Base-by-base conservation (phyloP, 1,139 yeast species). In the Yamadazyma buinensis region DNA sequence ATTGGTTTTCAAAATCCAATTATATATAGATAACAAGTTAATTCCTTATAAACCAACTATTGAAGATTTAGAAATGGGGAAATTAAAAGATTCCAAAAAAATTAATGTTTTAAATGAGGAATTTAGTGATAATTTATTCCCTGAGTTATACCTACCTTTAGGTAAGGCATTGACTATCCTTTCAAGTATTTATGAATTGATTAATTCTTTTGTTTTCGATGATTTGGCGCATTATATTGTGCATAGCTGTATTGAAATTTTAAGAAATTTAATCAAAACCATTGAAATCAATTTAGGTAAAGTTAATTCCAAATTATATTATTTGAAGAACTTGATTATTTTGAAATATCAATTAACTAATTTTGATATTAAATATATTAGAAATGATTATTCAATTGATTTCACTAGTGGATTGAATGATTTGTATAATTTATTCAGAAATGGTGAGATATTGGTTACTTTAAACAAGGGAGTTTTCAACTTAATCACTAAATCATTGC, bases 161-260 rank as follows among this genome's bases (percentile, higher is more conserved):
- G 75, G 77, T 2, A 77, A 76, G 38, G 82, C 95, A 0, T 62
- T 88, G 28, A 72, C 84, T 0, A 61, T 90, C 12, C 62, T 90
- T 23, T 81, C 90, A 17, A 84, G 79, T 50, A 82, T 90, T 15
- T 85, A 87, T 52, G 95, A 86, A 50, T 65, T 88, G 46, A 75
- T 90, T 18, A 80, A 82, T 44, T 77, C 84, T 1, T 65, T 75
- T 8, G 85, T 88, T 1, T 90, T 90, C 60, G 95, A 88, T 51
- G 95, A 87, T 51, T 60, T 90, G 42, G 95, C 97, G 0, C 95
- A 88, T 54, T 78, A 84, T 36, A 80, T 87, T 38, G 86, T 90
- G 5, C 95, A 86, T 51, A 76, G 84, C 31, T 83, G 95, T 47
- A 72, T 90, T 26, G 55, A 62, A 27, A 34, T 84, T 78, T 21